Conservation (phyloP, 2,329 filamentous ascomycete genomes). For the Aspergillus chevalieri region DNA sequence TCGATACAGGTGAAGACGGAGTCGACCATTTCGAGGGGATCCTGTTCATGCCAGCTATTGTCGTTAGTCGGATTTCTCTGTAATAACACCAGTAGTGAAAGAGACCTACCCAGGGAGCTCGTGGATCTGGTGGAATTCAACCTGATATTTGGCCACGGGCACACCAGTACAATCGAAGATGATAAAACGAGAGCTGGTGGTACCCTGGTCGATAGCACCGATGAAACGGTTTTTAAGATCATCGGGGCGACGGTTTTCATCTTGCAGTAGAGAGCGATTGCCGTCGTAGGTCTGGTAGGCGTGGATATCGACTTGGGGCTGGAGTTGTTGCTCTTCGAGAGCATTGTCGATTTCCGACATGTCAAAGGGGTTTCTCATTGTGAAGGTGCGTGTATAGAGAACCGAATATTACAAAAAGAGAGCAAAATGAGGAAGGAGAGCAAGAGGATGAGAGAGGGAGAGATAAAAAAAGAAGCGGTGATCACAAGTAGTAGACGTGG, state of each 20-base stretch:
- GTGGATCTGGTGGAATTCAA: constrained; percentile 80
- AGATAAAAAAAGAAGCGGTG: background rate
- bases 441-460: background rate
- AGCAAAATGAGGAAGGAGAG: constrained; percentile 1
- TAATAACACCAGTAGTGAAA: background rate
- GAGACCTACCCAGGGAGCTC: constrained; percentile 72
- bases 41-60: constrained; percentile 79
- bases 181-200: constrained; percentile 81
- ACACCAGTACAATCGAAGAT: constrained; percentile 78
- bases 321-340: constrained; percentile 13
- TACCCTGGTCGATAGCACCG: constrained; percentile 85
- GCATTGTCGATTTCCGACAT: constrained; percentile 20
- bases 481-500: background rate
- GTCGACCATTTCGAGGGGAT: constrained; percentile 67
- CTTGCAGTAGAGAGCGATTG: constrained; percentile 29
- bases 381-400: constrained; percentile 3
- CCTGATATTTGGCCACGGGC: constrained; percentile 75
- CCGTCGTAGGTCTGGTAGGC: constrained; percentile 28
- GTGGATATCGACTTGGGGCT: constrained; percentile 18
- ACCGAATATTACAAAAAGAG: background rate
- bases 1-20: constrained; percentile 77
- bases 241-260: constrained; percentile 24
- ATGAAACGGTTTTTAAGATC: constrained; percentile 53
- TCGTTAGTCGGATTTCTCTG: background rate
- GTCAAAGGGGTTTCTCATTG: constrained; percentile 28